phyloP scores from a whole-genome alignment of 306 rosid genomes.

The Lathyrus oleraceus region DNA sequence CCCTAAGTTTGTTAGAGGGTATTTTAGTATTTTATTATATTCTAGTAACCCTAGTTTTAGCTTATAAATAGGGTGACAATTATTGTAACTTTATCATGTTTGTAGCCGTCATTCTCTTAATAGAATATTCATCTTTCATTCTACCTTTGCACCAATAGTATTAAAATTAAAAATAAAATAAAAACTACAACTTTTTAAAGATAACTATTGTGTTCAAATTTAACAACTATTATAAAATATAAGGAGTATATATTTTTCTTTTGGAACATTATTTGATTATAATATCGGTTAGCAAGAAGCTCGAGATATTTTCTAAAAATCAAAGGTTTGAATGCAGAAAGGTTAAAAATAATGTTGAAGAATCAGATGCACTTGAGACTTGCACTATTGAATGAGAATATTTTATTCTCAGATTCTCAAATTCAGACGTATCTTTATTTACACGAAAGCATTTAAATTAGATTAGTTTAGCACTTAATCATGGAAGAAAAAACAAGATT shows the following conservation, averaged over 20 bases:
- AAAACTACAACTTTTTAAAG: too few species aligned
- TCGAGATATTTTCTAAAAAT: not conserved
- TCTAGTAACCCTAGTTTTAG: too few species aligned
- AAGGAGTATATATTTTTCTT: not conserved
- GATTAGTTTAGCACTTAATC: not conserved
- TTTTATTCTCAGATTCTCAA: not conserved
- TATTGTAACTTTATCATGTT: too few species aligned
- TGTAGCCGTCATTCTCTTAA: too few species aligned
- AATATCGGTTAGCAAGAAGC: not conserved
- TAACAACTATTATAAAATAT: too few species aligned
- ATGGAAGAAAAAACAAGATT: not conserved
- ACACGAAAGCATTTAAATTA: not conserved
- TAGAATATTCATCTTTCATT: too few species aligned
- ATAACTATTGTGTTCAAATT: too few species aligned
- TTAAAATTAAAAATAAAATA: too few species aligned
- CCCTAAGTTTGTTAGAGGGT: too few species aligned
- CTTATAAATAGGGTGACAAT: too few species aligned
- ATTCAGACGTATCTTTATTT: not conserved
- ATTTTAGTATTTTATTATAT: too few species aligned
- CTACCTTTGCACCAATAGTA: too few species aligned
- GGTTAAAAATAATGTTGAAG: slow-evolving; percentile 1
- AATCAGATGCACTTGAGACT: slow-evolving; percentile 1
- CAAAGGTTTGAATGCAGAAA: not conserved
- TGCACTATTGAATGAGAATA: not conserved
- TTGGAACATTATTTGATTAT: not conserved